These are phyloP conservation scores for Leishmania braziliensis DNA, from an alignment of 208 protist genomes.

Conservation along the genomic window DNA sequence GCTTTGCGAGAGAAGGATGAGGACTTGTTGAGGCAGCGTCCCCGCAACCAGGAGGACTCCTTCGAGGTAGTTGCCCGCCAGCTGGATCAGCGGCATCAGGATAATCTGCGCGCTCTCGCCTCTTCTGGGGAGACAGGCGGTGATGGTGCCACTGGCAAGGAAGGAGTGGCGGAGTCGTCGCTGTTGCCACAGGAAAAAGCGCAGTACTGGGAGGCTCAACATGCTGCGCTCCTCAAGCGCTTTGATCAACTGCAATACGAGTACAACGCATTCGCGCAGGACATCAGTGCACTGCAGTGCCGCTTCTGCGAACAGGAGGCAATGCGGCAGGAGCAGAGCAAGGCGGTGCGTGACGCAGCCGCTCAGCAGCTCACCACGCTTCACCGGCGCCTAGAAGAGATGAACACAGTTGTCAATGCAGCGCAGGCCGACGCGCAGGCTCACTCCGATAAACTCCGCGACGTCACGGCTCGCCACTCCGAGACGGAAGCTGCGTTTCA, in stretches of 20 bases:
- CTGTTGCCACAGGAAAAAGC: not conserved
- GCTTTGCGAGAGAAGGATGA: slow-evolving; percentile 12
- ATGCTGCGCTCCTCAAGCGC: slow-evolving; percentile 38
- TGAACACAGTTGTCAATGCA: slow-evolving; percentile 31
- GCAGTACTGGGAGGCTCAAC: slow-evolving; percentile 36
- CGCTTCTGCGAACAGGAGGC: slow-evolving; percentile 25
- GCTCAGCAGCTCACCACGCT: slow-evolving; percentile 31
- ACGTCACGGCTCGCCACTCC: slow-evolving; percentile 7
- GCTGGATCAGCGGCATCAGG: slow-evolving; percentile 35
- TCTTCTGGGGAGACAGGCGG: not conserved
- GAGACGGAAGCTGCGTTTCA: slow-evolving; percentile 12
- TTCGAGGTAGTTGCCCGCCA: slow-evolving; percentile 21
- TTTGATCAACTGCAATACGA: slow-evolving; percentile 57
- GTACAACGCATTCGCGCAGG: slow-evolving; percentile 38
- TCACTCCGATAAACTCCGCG: slow-evolving; percentile 18
- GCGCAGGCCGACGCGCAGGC: slow-evolving; percentile 34
- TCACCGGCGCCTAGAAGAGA: slow-evolving; percentile 33
- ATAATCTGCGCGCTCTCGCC: slow-evolving; percentile 11
- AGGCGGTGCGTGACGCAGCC: slow-evolving; percentile 23
- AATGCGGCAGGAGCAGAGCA: slow-evolving; percentile 24
- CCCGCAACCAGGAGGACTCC: slow-evolving; percentile 21
- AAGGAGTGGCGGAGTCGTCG: too few species aligned
- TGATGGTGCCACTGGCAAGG: not conserved
- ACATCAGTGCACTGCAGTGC: slow-evolving; percentile 32
- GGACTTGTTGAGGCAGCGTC: slow-evolving; percentile 22